phyloP scores from a whole-genome alignment of 495 filamentous ascomycete species.

The Apiosordaria backusii region DNA sequence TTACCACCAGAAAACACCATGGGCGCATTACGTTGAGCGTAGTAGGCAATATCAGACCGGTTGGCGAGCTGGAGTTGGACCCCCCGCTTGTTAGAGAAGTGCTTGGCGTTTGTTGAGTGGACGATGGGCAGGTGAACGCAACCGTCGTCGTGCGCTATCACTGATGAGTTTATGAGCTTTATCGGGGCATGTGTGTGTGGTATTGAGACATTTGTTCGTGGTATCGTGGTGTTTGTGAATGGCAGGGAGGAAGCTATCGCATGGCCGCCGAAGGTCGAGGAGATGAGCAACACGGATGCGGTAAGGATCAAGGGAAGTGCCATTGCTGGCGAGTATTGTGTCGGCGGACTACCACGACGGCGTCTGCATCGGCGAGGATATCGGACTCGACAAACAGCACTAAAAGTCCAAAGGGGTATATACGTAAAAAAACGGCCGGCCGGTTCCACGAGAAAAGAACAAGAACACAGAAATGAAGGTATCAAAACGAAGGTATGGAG shows the following conservation, averaged over 20 bases:
- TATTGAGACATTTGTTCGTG: slow-evolving; percentile 7
- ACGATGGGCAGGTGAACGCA: slow-evolving; percentile 46
- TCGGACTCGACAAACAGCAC: neutral
- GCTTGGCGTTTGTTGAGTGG: slow-evolving; percentile 42
- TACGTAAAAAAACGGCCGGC: slow-evolving; percentile 14
- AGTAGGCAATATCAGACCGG: slow-evolving; percentile 49
- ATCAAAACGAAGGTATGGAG: slow-evolving; percentile 9
- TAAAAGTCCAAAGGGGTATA: slow-evolving; percentile 12
- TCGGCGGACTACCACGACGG: slow-evolving; percentile 22
- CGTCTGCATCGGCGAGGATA: slow-evolving; percentile 31
- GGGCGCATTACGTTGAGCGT: slow-evolving; percentile 39
- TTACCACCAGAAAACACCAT: neutral
- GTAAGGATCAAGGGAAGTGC: slow-evolving; percentile 33
- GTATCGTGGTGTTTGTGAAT: slow-evolving; percentile 10
- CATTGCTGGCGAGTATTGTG: slow-evolving; percentile 37
- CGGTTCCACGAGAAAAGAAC: slow-evolving; percentile 1
- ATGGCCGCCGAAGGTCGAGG: slow-evolving; percentile 23
- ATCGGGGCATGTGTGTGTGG: neutral
- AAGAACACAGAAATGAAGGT: slow-evolving; percentile 6
- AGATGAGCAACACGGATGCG: slow-evolving; percentile 31
- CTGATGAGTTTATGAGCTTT: neutral
- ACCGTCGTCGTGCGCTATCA: slow-evolving; percentile 17
- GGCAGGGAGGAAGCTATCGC: slow-evolving; percentile 14
- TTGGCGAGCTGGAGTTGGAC: slow-evolving; percentile 45
- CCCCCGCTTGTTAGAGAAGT: slow-evolving; percentile 39